Evolutionary conservation across 2,329 filamentous ascomycete genomes (phyloP), one percentile per base, ranked within the genome.

Genomic region (Xylariaceae sp.): DNA sequence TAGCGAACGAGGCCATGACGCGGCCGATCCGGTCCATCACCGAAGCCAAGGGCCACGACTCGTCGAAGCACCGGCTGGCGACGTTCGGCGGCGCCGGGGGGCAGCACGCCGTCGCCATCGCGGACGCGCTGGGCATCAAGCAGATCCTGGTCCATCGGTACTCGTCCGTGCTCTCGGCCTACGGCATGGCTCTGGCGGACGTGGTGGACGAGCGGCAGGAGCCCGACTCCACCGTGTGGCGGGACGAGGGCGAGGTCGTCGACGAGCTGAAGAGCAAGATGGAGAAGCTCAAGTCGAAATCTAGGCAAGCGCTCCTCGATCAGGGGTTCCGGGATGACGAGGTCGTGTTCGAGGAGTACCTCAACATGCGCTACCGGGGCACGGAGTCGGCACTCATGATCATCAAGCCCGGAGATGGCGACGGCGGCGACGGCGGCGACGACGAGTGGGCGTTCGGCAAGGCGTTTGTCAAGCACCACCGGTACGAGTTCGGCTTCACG

Each of bases 361-460:
- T 97, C 40, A 95, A 96, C 59, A 88, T 96, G 82, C 73, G 89
- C 41, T 95, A 95, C 55, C 78, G 87, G 24, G 88, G 88, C 9
- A 95, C 88, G 0, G 88, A 95, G 58, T 94, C 88, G 6, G 86
- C 88, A 1, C 71, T 95, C 29, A 96, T 95, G 88, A 78, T 94
- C 33, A 66, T 92, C 48, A 87, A 83, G 60, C 87, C 88, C 0
- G 73, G 63, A 2, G 64, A 72, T 26, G 74, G 79, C 35, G 81
- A 86, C 40, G 71, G 71, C 0, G 43, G 70, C 73, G 27, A 66
- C 73, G 11, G 84, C 47, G 68, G 61, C 16, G 80, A 78, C 5
- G 77, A 85, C 16, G 75, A 82, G 7, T 94, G 85, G 85, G 84
- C 81, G 1, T 96, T 89, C 62, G 87, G 83, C 3, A 76, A 81